phyloP scores from a whole-genome alignment of 352 stramenopile genomes.

The Phytopythium aichiense region DNA sequence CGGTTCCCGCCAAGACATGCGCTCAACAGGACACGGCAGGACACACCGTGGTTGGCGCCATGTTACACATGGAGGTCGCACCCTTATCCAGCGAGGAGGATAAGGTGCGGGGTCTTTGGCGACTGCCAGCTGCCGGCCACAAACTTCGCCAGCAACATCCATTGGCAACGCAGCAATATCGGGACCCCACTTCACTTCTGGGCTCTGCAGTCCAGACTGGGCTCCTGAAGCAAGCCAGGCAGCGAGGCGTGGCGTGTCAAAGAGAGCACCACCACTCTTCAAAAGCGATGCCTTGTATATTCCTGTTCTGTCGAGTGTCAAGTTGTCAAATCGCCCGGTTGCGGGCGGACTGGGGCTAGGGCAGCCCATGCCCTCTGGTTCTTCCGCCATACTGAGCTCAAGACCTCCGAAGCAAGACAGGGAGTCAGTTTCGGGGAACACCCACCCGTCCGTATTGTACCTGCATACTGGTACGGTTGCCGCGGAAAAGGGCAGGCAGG shows the following conservation, averaged over 20 bases:
- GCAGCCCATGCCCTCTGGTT: neutral
- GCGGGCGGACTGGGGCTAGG: conserved; percentile 1
- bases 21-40: too few species aligned
- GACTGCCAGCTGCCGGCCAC: neutral
- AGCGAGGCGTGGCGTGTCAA: neutral
- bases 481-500: neutral
- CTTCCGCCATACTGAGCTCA: neutral
- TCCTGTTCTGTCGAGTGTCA: neutral
- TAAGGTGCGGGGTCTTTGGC: neutral
- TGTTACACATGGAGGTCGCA: neutral
- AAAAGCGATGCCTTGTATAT: neutral
- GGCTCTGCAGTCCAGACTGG: too few species aligned
- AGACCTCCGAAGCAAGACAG: neutral
- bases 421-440: conserved; percentile 6
- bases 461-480: neutral
- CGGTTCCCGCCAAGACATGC: neutral
- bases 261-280: neutral
- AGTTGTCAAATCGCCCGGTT: conserved; percentile 7
- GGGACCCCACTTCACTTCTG: neutral
- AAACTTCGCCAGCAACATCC: neutral
- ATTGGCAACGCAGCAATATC: neutral
- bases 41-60: too few species aligned
- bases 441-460: neutral
- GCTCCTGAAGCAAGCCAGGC: too few species aligned
- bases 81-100: neutral